phyloP scores from a whole-genome alignment of 2,329 filamentous ascomycete species.

The Trichophyton equinum region DNA sequence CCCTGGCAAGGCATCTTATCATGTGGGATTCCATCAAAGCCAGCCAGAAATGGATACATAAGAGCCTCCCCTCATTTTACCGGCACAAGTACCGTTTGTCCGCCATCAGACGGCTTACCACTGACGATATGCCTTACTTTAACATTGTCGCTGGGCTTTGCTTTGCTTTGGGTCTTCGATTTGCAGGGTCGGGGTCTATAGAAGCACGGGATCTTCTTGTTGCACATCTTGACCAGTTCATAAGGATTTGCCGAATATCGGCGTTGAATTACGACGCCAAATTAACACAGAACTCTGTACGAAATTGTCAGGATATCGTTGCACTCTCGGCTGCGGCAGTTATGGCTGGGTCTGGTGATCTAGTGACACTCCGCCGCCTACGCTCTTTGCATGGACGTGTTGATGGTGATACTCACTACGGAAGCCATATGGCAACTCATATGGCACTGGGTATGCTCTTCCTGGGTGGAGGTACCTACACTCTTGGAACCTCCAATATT shows the following conservation, averaged over 20 bases:
- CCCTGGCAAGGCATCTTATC: conserved; percentile 78
- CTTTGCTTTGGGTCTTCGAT: conserved; percentile 59
- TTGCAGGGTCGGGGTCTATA: conserved; percentile 57
- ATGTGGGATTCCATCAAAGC: conserved; percentile 78
- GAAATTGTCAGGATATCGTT: conserved; percentile 82
- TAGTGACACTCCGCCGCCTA: conserved; percentile 70
- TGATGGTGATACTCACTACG: conserved; percentile 74
- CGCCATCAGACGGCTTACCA: conserved; percentile 51
- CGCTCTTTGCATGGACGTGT: conserved; percentile 79
- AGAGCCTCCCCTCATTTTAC: conserved; percentile 60
- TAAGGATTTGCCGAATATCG: conserved; percentile 57
- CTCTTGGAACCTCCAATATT: conserved; percentile 76
- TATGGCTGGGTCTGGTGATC: conserved; percentile 91
- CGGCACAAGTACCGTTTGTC: conserved; percentile 49
- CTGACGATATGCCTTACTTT: conserved; percentile 79
- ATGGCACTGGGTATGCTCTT: conserved; percentile 86
- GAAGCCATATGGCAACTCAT: conserved; percentile 84
- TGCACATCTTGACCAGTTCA: conserved; percentile 74
- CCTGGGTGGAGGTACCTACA: conserved; percentile 81
- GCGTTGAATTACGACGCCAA: conserved; percentile 65
- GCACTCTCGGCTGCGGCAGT: conserved; percentile 73
- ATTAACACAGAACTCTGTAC: conserved; percentile 66
- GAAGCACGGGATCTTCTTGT: conserved; percentile 70
- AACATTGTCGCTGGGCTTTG: conserved; percentile 84
- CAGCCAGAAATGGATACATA: conserved; percentile 59